These are phyloP conservation scores for Euclidium syriacum DNA, from an alignment of 345 rosid species.

Conservation along the genomic window DNA sequence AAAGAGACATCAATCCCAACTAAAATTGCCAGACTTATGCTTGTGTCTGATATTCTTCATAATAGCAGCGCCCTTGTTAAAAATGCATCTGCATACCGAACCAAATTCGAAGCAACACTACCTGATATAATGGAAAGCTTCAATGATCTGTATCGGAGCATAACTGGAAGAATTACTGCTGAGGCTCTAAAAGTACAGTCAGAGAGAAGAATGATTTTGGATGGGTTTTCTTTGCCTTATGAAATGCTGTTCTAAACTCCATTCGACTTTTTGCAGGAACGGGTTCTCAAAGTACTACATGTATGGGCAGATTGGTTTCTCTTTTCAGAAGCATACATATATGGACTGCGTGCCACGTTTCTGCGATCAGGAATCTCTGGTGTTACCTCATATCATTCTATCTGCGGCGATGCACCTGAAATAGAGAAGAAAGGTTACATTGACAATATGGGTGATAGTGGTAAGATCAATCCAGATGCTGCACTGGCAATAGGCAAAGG, in stretches of 20 bases:
- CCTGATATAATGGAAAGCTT: constrained; percentile 99
- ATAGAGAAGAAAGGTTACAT: constrained; percentile 53
- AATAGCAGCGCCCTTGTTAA: constrained; percentile 98
- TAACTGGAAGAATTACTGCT: constrained; percentile 97
- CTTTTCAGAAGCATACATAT: constrained; percentile 95
- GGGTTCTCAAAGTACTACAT: constrained; percentile 92
- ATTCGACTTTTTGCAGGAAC: constrained; percentile 55
- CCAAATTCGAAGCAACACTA: constrained; percentile 87
- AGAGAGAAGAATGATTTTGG: background rate
- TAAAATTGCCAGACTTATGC: constrained; percentile 75
- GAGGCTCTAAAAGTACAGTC: constrained; percentile 86
- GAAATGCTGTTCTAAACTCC: background rate
- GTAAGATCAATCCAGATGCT: constrained; percentile 65
- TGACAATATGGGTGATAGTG: constrained; percentile 43
- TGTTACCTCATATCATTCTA: constrained; percentile 74
- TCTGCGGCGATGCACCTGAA: constrained; percentile 86
- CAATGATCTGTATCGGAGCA: constrained; percentile 85
- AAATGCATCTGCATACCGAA: constrained; percentile 99
- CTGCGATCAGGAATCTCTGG: constrained; percentile 86
- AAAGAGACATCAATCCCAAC: constrained; percentile 96
- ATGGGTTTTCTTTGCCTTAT: constrained; percentile 5
- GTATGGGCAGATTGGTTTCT: constrained; percentile 99
- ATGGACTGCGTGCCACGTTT: constrained; percentile 93
- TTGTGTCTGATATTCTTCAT: constrained; percentile 57
- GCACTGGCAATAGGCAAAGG: constrained; percentile 96